Base-by-base conservation (phyloP, 176 grass and related monocot species). In the Eragrostis nindensis region DNA sequence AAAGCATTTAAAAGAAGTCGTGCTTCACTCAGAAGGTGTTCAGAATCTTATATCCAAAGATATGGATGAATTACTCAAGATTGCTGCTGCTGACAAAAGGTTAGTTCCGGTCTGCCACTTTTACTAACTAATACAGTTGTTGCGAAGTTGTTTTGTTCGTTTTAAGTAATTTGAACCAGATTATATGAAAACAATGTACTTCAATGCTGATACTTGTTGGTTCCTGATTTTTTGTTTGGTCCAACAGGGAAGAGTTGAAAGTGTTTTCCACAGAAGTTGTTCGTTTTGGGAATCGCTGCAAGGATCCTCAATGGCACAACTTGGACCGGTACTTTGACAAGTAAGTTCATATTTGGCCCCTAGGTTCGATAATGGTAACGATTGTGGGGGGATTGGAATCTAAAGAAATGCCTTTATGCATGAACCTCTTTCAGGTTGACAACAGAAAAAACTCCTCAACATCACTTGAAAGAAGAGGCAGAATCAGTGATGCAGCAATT, bases 231-330 rank as follows among this genome's bases (percentile, higher is more conserved):
- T 82, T 74, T 62, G 40, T 86, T 67, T 83, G 25, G 66, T 84
- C 72, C 71, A 74, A 85, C 80, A 99, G 96, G 85, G 88, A 95
- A 86, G 96, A 99, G 78, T 79, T 99, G 71, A 95, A 93, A 83
- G 92, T 99, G 62, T 99, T 95, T 59, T 89, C 88, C 54, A 95
- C 84, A 69, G 96, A 99, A 79, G 89, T 99, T 65, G 59, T 99
- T 50, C 92, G 92, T 63, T 99, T 99, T 79, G 96, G 96, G 90
- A 99, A 95, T 85, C 96, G 90, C 60, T 95, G 90, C 90, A 99
- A 95, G 80, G 96, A 99, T 89, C 96, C 92, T 84, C 90, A 99
- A 68, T 99, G 92, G 96, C 96, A 99, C 88, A 91, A 93, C 39
- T 84, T 99, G 81, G 96, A 95, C 24, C 96, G 92, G 42, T 99